A percentile compares a stretch with the other conserved stretches of the same genome.
These are phyloP conservation scores for Diaporthe sp. DNA, from an alignment of 2,329 filamentous ascomycete species.

Conservation along the genomic window DNA sequence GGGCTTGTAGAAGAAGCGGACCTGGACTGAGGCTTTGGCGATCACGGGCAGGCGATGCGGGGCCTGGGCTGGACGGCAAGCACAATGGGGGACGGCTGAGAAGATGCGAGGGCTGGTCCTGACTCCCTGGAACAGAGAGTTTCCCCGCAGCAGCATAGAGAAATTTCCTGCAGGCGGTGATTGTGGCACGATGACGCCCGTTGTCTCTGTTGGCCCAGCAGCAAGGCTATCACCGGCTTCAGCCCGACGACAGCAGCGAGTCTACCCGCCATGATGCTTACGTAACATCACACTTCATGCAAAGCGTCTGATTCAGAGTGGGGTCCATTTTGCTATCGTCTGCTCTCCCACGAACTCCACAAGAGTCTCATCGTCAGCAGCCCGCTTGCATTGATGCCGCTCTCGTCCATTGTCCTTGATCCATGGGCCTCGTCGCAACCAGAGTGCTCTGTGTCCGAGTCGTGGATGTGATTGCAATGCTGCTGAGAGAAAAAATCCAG, in stretches of 20 bases:
- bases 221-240: slow-evolving; percentile 34
- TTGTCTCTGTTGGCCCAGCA: slow-evolving; percentile 30
- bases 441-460: slow-evolving; percentile 8
- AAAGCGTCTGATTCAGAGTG: not conserved
- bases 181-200: slow-evolving; percentile 33
- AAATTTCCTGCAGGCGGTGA: slow-evolving; percentile 28
- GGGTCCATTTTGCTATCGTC: not conserved
- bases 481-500: not conserved
- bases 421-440: slow-evolving; percentile 13
- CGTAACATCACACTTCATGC: not conserved
- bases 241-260: slow-evolving; percentile 9
- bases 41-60: slow-evolving; percentile 11
- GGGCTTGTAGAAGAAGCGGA: slow-evolving; percentile 42
- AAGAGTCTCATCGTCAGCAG: not conserved
- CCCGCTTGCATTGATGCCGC: not conserved
- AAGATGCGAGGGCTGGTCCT: slow-evolving; percentile 26
- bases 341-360: not conserved
- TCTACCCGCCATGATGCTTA: slow-evolving; percentile 16
- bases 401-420: not conserved
- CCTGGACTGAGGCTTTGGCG: slow-evolving; percentile 32
- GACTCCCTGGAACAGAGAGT: slow-evolving; percentile 34
- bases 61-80: slow-evolving; percentile 29
- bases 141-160: slow-evolving; percentile 37
- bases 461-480: slow-evolving; percentile 25
- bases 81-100: slow-evolving; percentile 7